These are phyloP conservation scores for Phellinidium pouzarii DNA, from an alignment of 1,284 basidiomycete species.

Conservation along the genomic window DNA sequence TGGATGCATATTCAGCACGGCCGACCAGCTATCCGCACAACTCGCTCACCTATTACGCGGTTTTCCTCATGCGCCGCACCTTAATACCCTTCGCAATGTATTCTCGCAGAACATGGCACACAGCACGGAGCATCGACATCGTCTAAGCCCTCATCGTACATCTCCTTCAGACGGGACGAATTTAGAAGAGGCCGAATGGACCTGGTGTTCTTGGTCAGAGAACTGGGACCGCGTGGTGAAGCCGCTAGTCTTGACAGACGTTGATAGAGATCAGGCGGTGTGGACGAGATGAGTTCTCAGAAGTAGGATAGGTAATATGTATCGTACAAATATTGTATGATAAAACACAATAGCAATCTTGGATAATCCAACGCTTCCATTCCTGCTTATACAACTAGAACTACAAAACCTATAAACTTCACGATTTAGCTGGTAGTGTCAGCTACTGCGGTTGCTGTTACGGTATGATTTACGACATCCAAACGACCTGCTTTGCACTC, in stretches of 20 bases:
- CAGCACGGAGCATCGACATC: slow-evolving; percentile 5
- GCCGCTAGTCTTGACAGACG: slow-evolving; percentile 53
- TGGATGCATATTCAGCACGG: slow-evolving; percentile 71
- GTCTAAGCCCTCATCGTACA: background rate
- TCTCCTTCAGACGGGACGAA: background rate
- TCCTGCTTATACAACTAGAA: background rate
- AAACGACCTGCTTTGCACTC: slow-evolving; percentile 69
- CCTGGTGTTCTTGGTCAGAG: slow-evolving; percentile 76
- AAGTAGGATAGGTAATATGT: too few relatives aligned
- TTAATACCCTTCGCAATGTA: slow-evolving; percentile 44
- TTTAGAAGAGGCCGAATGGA: slow-evolving; percentile 33
- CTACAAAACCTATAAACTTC: background rate
- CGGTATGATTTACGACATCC: slow-evolving; percentile 47
- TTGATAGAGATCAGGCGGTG: slow-evolving; percentile 22
- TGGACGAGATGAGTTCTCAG: background rate
- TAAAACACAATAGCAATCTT: too few relatives aligned
- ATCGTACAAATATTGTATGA: too few relatives aligned
- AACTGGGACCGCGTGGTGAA: slow-evolving; percentile 73
- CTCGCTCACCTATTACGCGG: slow-evolving; percentile 58
- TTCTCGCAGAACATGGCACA: slow-evolving; percentile 25
- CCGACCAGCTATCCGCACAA: slow-evolving; percentile 64
- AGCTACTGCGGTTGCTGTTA: slow-evolving; percentile 64
- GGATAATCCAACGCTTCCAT: too few relatives aligned
- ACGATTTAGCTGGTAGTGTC: background rate
- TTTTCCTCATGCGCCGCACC: slow-evolving; percentile 50